Evolutionary conservation across 352 stramenopile species (phyloP).

Genomic region (Phytophthora colocasiae): DNA sequence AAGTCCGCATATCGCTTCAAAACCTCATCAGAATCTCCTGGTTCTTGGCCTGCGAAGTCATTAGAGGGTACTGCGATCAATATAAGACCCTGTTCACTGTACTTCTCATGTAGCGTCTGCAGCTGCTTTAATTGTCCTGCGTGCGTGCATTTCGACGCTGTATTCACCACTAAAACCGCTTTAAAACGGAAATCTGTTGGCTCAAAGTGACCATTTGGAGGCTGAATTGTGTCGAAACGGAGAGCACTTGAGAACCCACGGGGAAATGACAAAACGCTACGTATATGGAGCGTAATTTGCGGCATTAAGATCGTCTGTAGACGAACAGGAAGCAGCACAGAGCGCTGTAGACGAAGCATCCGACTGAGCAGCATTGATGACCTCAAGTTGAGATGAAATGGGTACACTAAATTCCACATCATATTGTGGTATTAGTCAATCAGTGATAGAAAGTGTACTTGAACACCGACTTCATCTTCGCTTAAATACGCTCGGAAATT

Average conservation of each 20-base stretch:
- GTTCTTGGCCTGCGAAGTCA: conserved; percentile 71
- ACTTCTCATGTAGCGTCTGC: conserved; percentile 61
- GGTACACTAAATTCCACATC: background rate
- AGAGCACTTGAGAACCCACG: conserved; percentile 56
- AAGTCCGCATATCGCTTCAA: conserved; percentile 51
- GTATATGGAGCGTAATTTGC: background rate
- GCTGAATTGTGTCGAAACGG: conserved; percentile 54
- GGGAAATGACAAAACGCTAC: conserved; percentile 12
- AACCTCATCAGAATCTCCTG: conserved; percentile 52
- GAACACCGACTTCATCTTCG: too few relatives aligned
- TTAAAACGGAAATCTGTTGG: conserved; percentile 47
- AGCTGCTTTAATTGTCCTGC: conserved; percentile 59
- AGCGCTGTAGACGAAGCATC: conserved; percentile 10
- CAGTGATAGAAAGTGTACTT: background rate
- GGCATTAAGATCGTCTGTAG: background rate
- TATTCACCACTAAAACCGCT: conserved; percentile 74
- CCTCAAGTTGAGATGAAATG: background rate
- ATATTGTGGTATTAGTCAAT: background rate
- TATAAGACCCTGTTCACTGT: conserved; percentile 49
- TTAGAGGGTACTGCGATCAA: conserved; percentile 74
- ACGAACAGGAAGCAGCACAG: conserved; percentile 1
- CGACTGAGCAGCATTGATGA: conserved; percentile 17
- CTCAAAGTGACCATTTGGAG: conserved; percentile 37
- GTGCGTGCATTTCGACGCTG: conserved; percentile 64
- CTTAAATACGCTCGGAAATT: too few relatives aligned